Evolutionary conservation across 345 rosid species (phyloP).

Genomic region (Raphanus raphanistrum): DNA sequence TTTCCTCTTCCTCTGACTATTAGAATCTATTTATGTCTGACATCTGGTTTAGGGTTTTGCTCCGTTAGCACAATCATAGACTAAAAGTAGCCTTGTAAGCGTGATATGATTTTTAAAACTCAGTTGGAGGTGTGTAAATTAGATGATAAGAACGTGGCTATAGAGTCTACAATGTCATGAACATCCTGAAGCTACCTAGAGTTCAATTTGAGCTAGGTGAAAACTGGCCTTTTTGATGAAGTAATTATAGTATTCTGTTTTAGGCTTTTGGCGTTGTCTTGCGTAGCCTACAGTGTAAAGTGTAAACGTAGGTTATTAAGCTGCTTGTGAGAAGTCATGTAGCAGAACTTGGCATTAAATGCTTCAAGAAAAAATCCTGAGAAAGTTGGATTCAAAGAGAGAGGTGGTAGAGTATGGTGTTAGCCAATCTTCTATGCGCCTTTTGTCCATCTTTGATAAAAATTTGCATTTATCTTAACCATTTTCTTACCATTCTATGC

Average conservation of each 20-base stretch:
- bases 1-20: constrained; percentile 22
- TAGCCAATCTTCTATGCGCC: constrained; percentile 9
- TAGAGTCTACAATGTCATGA: neutral
- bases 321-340: constrained; percentile 14
- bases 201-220: constrained; percentile 11
- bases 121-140: constrained; percentile 2
- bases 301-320: constrained; percentile 9
- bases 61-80: constrained; percentile 1
- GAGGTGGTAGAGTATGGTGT: neutral
- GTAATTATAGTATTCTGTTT: constrained; percentile 10
- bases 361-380: constrained; percentile 8
- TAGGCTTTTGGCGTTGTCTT: constrained; percentile 11
- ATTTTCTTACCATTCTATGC: constrained; percentile 5
- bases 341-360: constrained; percentile 24
- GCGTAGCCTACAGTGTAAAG: neutral
- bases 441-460: neutral
- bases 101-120: neutral
- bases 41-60: constrained; percentile 30
- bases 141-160: constrained; percentile 13
- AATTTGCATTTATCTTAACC: neutral
- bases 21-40: constrained; percentile 17
- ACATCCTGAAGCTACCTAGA: constrained; percentile 2
- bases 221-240: neutral
- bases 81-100: constrained; percentile 1
- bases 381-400: constrained; percentile 15